phyloP scores from a whole-genome alignment of 768 basidiomycete genomes.

The Leccinum boreale region DNA sequence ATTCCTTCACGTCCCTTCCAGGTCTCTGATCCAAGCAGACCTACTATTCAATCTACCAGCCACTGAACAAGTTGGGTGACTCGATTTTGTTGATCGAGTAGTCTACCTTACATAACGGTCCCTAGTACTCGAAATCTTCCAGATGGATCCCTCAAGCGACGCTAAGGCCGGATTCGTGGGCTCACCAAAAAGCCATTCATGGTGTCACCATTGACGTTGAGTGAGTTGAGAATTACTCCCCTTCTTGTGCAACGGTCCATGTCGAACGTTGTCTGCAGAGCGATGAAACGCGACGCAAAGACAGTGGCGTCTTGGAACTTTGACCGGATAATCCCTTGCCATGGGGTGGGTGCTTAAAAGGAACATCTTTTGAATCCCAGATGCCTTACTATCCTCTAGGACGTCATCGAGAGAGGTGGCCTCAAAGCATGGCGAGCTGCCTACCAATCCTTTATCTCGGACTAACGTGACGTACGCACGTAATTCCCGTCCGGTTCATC shows the following conservation, averaged over 20 bases:
- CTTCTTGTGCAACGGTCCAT: background rate
- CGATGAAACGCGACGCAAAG: slow-evolving; percentile 61
- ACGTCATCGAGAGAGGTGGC: slow-evolving; percentile 61
- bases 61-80: slow-evolving; percentile 60
- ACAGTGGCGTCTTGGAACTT: slow-evolving; percentile 74
- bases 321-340: slow-evolving; percentile 71
- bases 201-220: slow-evolving; percentile 21
- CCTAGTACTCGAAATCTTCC: slow-evolving; percentile 38
- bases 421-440: slow-evolving; percentile 52
- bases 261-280: slow-evolving; percentile 22
- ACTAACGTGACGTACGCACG: slow-evolving; percentile 4
- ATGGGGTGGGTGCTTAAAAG: slow-evolving; percentile 40
- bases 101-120: background rate
- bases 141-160: slow-evolving; percentile 29
- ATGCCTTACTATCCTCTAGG: slow-evolving; percentile 28
- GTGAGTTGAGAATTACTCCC: slow-evolving; percentile 17
- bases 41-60: slow-evolving; percentile 79
- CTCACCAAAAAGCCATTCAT: slow-evolving; percentile 25
- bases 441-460: slow-evolving; percentile 32
- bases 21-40: slow-evolving; percentile 77
- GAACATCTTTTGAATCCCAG: background rate
- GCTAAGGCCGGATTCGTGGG: slow-evolving; percentile 30
- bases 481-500: background rate
- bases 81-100: background rate
- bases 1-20: slow-evolving; percentile 70